phyloP scores from a whole-genome alignment of 495 filamentous ascomycete genomes.

The Parathielavia hyrcaniae region DNA sequence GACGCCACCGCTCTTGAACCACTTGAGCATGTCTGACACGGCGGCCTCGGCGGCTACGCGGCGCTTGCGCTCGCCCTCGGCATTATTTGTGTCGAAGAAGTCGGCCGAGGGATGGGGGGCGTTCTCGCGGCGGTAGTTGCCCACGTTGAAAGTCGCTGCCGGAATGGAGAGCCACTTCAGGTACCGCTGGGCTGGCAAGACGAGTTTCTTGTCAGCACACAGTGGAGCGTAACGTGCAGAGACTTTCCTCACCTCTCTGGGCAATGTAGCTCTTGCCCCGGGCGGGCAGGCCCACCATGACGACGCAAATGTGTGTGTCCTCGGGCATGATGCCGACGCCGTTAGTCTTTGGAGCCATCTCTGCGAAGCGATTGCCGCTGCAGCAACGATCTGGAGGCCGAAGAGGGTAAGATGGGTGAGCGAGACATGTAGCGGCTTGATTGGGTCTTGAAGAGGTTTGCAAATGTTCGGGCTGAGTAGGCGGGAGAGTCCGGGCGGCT shows the following conservation, averaged over 20 bases:
- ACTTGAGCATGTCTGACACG: constrained; percentile 81
- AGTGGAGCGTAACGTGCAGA: too few species aligned
- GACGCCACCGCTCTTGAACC: constrained; percentile 72
- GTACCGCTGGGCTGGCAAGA: constrained; percentile 74
- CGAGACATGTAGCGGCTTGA: constrained; percentile 31
- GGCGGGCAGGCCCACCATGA: constrained; percentile 96
- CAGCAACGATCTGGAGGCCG: constrained; percentile 3
- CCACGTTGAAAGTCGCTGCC: constrained; percentile 93
- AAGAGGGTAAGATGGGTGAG: constrained; percentile 17
- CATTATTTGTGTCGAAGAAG: constrained; percentile 87
- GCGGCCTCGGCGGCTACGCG: constrained; percentile 83
- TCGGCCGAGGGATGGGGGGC: constrained; percentile 81
- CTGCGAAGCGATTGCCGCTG: constrained; percentile 19
- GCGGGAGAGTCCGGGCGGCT: constrained; percentile 12
- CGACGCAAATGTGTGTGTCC: constrained; percentile 92
- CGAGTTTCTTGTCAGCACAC: constrained; percentile 1
- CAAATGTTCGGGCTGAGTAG: not conserved
- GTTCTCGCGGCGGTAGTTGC: constrained; percentile 79
- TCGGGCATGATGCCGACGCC: constrained; percentile 65
- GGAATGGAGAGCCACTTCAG: constrained; percentile 91
- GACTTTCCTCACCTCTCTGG: constrained; percentile 72
- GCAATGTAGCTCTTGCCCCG: constrained; percentile 96
- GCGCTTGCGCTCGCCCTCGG: constrained; percentile 83
- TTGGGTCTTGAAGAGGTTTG: constrained; percentile 9
- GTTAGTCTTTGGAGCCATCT: constrained; percentile 44